phyloP scores from a whole-genome alignment of 306 rosid genomes.

The Rubus idaeus region DNA sequence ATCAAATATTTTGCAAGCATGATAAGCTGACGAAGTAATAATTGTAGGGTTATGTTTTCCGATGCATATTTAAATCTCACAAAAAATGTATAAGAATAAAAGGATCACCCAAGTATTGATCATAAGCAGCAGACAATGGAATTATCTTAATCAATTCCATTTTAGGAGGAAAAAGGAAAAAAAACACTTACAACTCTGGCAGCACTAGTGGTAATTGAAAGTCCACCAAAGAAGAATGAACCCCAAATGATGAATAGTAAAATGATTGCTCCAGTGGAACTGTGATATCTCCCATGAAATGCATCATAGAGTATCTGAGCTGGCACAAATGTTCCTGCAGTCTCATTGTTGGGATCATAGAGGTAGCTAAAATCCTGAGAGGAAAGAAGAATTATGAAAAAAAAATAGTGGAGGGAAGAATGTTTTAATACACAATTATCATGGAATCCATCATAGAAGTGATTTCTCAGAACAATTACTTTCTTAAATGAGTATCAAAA shows the following conservation, averaged over 20 bases:
- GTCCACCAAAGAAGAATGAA: conserved; percentile 88
- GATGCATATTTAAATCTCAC: neutral
- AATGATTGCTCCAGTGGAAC: conserved; percentile 61
- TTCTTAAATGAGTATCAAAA: neutral
- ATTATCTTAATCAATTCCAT: neutral
- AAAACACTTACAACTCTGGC: conserved; percentile 73
- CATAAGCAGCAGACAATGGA: neutral
- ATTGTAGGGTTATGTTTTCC: neutral
- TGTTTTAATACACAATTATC: neutral
- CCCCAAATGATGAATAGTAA: conserved; percentile 74
- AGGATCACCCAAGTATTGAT: neutral
- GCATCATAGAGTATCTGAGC: conserved; percentile 89
- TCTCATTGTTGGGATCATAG: conserved; percentile 63
- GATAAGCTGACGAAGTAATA: neutral
- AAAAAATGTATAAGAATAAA: neutral
- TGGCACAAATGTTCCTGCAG: conserved; percentile 79
- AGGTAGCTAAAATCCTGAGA: conserved; percentile 66
- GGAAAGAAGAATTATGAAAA: neutral
- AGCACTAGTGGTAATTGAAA: conserved; percentile 81
- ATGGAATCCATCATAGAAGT: neutral
- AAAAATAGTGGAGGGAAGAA: neutral
- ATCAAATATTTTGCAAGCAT: neutral
- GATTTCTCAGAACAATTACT: neutral
- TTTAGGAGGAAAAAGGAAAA: neutral
- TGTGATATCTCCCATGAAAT: conserved; percentile 79